phyloP scores from a whole-genome alignment of 805 yeast genomes.

The Priceomyces fermenticarens region DNA sequence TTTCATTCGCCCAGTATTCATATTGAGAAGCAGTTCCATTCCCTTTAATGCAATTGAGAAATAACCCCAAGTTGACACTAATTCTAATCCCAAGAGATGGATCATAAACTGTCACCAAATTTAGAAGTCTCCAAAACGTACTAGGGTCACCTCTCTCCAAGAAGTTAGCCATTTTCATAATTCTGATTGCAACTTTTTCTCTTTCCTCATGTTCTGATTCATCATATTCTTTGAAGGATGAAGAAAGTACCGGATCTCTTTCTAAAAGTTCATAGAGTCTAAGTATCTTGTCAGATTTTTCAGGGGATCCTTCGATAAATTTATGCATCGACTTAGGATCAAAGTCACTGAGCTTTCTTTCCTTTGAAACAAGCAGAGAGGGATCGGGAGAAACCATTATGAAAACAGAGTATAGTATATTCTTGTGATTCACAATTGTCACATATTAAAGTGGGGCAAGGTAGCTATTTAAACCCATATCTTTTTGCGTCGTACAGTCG shows the following conservation, averaged over 20 bases:
- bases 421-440: too few species aligned
- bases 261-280: conserved; percentile 33
- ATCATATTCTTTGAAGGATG: conserved; percentile 32
- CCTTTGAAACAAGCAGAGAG: conserved; percentile 20
- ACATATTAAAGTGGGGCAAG: too few species aligned
- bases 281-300: conserved; percentile 26
- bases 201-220: conserved; percentile 26
- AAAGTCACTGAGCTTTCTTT: conserved; percentile 21
- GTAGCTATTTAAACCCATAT: too few species aligned
- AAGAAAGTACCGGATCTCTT: conserved; percentile 34
- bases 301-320: conserved; percentile 34
- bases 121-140: conserved; percentile 33
- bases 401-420: too few species aligned
- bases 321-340: conserved; percentile 31
- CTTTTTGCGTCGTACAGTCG: too few species aligned
- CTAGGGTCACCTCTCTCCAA: conserved; percentile 29
- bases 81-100: conserved; percentile 39
- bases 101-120: conserved; percentile 34
- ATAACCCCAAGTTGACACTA: conserved; percentile 37
- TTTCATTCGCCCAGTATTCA: conserved; percentile 34
- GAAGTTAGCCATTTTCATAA: conserved; percentile 34
- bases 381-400: conserved; percentile 22
- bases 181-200: conserved; percentile 30
- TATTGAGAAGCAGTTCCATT: conserved; percentile 40
- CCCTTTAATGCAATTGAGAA: conserved; percentile 37